Conservation (phyloP, 2,329 filamentous ascomycete genomes). For the Colletotrichum sp. region DNA sequence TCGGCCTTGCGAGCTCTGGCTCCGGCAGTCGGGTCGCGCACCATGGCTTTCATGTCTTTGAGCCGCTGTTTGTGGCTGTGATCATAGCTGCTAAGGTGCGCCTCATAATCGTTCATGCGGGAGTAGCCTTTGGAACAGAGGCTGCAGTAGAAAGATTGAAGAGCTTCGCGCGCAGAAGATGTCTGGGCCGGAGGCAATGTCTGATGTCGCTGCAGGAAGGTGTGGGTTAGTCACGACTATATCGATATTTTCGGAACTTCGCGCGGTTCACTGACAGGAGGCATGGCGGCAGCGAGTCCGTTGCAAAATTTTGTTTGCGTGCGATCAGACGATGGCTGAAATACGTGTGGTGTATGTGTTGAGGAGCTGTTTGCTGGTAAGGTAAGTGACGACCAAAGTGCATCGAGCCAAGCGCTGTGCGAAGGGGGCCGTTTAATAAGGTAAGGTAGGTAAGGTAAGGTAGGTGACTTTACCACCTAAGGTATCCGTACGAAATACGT, state of each 20-base stretch:
- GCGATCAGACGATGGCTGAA: background rate
- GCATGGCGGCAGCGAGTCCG: conserved; percentile 43
- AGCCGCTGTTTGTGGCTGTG: conserved; percentile 92
- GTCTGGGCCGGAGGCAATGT: conserved; percentile 65
- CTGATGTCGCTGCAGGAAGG: conserved; percentile 52
- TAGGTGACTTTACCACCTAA: background rate
- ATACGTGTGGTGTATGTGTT: background rate
- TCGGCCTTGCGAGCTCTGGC: conserved; percentile 72
- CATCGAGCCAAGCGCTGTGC: background rate
- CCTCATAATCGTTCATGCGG: conserved; percentile 95
- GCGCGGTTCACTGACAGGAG: background rate
- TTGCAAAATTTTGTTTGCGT: background rate
- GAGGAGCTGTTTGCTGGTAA: background rate
- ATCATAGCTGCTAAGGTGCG: conserved; percentile 92
- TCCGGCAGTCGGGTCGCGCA: conserved; percentile 70
- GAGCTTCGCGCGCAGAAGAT: conserved; percentile 73
- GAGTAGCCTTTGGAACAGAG: conserved; percentile 94
- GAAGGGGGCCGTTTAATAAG: background rate
- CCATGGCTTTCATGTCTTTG: conserved; percentile 87
- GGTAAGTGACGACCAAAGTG: background rate
- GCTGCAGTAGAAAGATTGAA: conserved; percentile 82
- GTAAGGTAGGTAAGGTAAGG: too few species aligned
- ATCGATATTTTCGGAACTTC: background rate
- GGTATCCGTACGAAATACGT: too few species aligned
- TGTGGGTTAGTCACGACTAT: background rate